phyloP scores from a whole-genome alignment of 306 rosid genomes.

The Malus orientalis region DNA sequence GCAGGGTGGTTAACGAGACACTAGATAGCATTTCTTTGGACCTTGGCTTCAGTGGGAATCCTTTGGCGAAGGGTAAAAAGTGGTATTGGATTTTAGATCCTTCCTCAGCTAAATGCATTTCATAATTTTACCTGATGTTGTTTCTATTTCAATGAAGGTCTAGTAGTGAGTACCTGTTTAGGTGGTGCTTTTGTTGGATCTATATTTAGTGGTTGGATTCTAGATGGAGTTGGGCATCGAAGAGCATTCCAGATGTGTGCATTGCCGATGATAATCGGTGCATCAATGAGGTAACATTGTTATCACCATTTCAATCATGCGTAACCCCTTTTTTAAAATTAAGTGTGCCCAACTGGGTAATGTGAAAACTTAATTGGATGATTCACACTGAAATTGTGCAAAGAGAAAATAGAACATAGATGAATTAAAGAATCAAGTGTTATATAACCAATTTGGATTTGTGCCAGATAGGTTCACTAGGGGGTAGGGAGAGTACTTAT shows the following conservation, averaged over 20 bases:
- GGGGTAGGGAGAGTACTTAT: not conserved
- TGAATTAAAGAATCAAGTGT: not conserved
- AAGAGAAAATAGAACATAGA: not conserved
- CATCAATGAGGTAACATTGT: constrained; percentile 53
- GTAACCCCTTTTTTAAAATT: not conserved
- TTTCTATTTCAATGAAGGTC: constrained; percentile 50
- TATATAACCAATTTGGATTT: not conserved
- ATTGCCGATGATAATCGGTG: constrained; percentile 81
- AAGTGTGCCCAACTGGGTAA: not conserved
- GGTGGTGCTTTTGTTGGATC: constrained; percentile 86
- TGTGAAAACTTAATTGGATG: not conserved
- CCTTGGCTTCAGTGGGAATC: constrained; percentile 68
- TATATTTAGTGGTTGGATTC: constrained; percentile 65
- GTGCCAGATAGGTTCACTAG: not conserved
- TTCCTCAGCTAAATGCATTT: not conserved
- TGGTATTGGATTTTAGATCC: not conserved
- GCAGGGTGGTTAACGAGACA: constrained; percentile 84
- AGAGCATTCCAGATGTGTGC: constrained; percentile 86
- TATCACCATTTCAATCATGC: not conserved
- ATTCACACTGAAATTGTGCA: not conserved
- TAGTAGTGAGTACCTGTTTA: constrained; percentile 79
- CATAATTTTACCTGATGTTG: constrained; percentile 6
- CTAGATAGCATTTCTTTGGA: constrained; percentile 73
- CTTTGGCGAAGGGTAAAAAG: constrained; percentile 65
- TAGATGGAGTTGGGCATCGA: constrained; percentile 76